A percentile compares a stretch with the other conserved stretches of the same genome.
These are phyloP conservation scores for Suhomyces anneliseae DNA, from an alignment of 1,139 yeast species.

Conservation along the genomic window DNA sequence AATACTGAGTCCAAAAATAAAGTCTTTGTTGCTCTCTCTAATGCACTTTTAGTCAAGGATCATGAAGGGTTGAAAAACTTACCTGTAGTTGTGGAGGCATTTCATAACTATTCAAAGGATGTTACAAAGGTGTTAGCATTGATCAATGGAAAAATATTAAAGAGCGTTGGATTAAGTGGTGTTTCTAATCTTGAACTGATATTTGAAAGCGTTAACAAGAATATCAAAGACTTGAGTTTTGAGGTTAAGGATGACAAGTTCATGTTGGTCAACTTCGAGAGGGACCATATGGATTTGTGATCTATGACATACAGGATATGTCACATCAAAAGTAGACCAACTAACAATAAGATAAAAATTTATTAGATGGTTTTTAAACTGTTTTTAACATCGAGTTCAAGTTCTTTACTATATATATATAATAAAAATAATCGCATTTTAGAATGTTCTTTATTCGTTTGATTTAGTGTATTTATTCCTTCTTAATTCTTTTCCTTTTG, in stretches of 20 bases:
- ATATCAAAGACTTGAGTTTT: conserved; percentile 33
- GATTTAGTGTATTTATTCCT: not conserved
- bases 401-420: no score
- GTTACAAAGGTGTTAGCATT: conserved; percentile 20
- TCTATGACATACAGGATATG: not conserved
- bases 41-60: conserved; percentile 31
- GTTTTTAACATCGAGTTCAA: no score
- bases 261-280: conserved; percentile 40
- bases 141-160: conserved; percentile 33
- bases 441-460: no score
- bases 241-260: conserved; percentile 36
- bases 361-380: no score
- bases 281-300: conserved; percentile 35
- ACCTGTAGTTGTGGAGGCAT: conserved; percentile 21
- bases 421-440: no score
- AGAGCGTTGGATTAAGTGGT: conserved; percentile 26
- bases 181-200: conserved; percentile 36
- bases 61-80: conserved; percentile 21
- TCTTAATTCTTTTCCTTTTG: conserved; percentile 5
- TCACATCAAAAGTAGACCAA: no score
- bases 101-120: conserved; percentile 25
- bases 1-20: conserved; percentile 13
- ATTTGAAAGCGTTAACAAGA: conserved; percentile 32
- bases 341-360: no score
- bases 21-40: conserved; percentile 27